These are phyloP conservation scores for Ammopiptanthus mongolicus DNA, from an alignment of 306 rosid genomes.

Conservation along the genomic window DNA sequence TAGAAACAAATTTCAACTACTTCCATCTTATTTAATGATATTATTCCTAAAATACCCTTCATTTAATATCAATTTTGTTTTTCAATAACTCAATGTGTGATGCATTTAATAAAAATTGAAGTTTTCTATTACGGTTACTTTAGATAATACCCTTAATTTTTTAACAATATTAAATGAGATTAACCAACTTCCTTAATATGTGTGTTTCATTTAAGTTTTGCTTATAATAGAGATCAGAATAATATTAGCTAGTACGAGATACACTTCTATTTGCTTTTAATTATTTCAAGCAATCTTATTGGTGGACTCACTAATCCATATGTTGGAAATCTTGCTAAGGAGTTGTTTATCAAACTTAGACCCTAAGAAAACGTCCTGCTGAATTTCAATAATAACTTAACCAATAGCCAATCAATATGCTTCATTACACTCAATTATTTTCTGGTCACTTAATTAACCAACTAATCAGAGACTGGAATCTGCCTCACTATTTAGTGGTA, in stretches of 20 bases:
- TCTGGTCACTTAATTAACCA: conserved; percentile 29
- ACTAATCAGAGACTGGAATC: conserved; percentile 9
- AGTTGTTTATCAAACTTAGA: conserved; percentile 73
- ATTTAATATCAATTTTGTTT: too few relatives aligned
- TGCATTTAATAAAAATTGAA: too few relatives aligned
- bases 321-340: conserved; percentile 13
- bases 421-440: conserved; percentile 7
- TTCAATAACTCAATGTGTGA: too few relatives aligned
- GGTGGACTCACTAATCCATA: conserved; percentile 23
- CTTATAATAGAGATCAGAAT: too few relatives aligned
- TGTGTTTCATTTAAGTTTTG: too few relatives aligned
- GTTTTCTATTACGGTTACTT: too few relatives aligned
- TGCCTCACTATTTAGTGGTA: conserved; percentile 11
- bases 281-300: conserved; percentile 11
- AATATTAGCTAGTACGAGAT: neutral
- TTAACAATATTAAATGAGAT: too few relatives aligned
- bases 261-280: neutral
- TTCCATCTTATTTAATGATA: too few relatives aligned
- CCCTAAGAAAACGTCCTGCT: conserved; percentile 31
- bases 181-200: too few relatives aligned
- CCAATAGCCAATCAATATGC: conserved; percentile 28
- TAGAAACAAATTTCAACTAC: too few relatives aligned
- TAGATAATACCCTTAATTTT: too few relatives aligned
- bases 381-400: conserved; percentile 6
- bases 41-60: too few relatives aligned